Evolutionary conservation across 495 filamentous ascomycete species (phyloP).

Genomic region (Tuber borchii): DNA sequence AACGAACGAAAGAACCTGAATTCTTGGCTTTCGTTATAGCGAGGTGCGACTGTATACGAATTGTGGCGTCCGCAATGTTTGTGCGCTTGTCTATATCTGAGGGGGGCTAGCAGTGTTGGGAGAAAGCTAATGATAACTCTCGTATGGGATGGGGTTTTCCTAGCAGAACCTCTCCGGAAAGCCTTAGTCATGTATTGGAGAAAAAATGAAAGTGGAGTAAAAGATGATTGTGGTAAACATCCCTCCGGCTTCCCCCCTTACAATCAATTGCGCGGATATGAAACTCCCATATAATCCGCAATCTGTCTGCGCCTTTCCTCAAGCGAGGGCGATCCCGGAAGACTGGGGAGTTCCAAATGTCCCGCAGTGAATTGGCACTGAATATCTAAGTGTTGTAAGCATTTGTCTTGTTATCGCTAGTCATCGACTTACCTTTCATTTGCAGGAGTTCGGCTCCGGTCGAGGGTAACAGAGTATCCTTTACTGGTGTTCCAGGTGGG

Average conservation of each 20-base stretch:
- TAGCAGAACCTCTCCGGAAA: neutral
- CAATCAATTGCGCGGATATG: neutral
- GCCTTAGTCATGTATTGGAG: neutral
- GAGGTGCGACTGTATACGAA: no score
- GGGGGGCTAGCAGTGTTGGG: neutral
- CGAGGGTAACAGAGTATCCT: neutral
- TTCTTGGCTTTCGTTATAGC: no score
- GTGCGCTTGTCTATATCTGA: no score
- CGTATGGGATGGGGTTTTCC: neutral
- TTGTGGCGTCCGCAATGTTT: neutral
- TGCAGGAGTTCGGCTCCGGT: neutral
- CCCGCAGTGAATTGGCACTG: neutral
- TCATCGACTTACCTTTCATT: neutral
- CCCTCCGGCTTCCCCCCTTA: neutral
- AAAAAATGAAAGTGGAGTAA: neutral
- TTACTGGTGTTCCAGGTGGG: neutral
- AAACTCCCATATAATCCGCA: constrained; percentile 13
- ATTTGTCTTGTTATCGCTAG: neutral
- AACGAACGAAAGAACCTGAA: no score
- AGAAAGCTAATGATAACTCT: neutral
- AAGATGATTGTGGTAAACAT: neutral
- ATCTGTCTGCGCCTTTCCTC: constrained; percentile 7
- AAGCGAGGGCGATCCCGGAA: neutral
- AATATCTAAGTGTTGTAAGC: neutral
- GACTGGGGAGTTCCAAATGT: neutral